phyloP scores from a whole-genome alignment of 768 basidiomycete genomes.

The Clavaria fumosa region DNA sequence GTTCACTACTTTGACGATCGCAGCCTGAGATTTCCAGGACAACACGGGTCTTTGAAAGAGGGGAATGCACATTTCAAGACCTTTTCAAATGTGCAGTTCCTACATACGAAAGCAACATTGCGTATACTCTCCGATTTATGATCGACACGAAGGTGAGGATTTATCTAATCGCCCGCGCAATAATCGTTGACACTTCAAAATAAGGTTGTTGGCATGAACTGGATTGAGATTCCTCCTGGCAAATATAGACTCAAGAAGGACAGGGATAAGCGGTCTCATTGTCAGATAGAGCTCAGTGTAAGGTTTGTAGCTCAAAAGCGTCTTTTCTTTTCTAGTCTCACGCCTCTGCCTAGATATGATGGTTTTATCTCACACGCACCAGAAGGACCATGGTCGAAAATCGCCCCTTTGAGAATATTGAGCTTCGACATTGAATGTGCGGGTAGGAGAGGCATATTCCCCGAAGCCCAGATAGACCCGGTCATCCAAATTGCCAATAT shows the following conservation, averaged over 20 bases:
- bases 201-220: slow-evolving; percentile 96
- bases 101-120: slow-evolving; percentile 92
- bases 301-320: slow-evolving; percentile 29
- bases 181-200: neutral
- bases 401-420: slow-evolving; percentile 85
- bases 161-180: slow-evolving; percentile 6
- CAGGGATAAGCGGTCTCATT: slow-evolving; percentile 53
- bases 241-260: slow-evolving; percentile 52
- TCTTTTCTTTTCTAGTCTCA: neutral
- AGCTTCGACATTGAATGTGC: slow-evolving; percentile 99
- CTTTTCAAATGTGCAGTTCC: slow-evolving; percentile 37
- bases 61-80: slow-evolving; percentile 50
- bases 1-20: slow-evolving; percentile 7
- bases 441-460: slow-evolving; percentile 93
- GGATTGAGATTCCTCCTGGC: slow-evolving; percentile 85
- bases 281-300: slow-evolving; percentile 78
- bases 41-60: slow-evolving; percentile 57
- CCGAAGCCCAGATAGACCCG: slow-evolving; percentile 78
- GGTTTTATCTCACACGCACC: slow-evolving; percentile 81
- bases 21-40: slow-evolving; percentile 10
- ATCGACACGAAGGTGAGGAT: slow-evolving; percentile 74
- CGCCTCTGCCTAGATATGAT: slow-evolving; percentile 42
- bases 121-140: slow-evolving; percentile 89
- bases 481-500: slow-evolving; percentile 99
- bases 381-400: slow-evolving; percentile 82